Base-by-base conservation (phyloP, 2,329 filamentous ascomycete genomes). In the Xylaria sp. region DNA sequence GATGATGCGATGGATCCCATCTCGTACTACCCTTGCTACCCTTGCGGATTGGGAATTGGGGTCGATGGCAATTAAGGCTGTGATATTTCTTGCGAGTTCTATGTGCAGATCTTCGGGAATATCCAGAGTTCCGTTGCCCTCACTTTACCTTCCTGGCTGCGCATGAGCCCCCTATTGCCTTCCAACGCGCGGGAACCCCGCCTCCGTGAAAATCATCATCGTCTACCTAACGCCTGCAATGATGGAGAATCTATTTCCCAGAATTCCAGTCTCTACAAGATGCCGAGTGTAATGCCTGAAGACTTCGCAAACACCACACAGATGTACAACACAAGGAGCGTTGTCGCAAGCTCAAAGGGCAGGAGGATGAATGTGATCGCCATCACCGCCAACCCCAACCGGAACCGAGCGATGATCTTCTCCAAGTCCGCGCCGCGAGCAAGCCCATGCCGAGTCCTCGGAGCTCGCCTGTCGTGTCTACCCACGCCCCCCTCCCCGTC, bases 281-380 rank as follows among this genome's bases (percentile, higher is more conserved):
- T 74, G 65, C 75, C 72, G 39, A 62, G 69, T 68, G 71, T 67
- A 66, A 72, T 74, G 66, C 77, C 74, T 62, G 75, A 76, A 60
- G 73, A 76, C 62, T 64, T 76, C 59, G 75, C 74, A 68, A 79
- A 74, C 65, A 76, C 69, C 58, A 72, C 73, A 66, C 73, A 74
- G 66, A 77, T 77, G 73, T 78, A 79, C 75, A 78, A 69, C 69
- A 78, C 74, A 55, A 80, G 72, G 60, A 78, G 60, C 60, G 74
- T 74, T 56, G 70, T 73, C 54, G 76, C 78, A 48, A 79, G 72
- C 70, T 78, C 73, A 12, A 69, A 51, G 6, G 78, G 78, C n/a
- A 80, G 70, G 61, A 79, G 72, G 60, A 79, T 77, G 63, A 79
- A 76, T 37, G 74, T 74, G 44, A 65, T 70, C 25, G 74, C 73